Evolutionary conservation across 805 yeast species (phyloP).

Genomic region (Torulaspora gathmanii): DNA sequence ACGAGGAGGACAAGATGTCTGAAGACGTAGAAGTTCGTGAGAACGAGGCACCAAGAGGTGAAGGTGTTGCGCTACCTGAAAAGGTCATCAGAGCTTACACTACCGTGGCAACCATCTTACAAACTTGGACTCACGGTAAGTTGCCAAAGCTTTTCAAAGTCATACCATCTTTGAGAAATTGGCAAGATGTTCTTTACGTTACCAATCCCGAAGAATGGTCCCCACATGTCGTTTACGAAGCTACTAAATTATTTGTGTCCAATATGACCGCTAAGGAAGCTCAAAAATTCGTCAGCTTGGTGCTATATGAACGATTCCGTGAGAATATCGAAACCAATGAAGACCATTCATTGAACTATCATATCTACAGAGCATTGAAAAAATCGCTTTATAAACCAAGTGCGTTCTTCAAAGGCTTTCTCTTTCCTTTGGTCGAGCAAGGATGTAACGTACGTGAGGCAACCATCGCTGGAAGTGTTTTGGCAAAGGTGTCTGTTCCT

Average conservation of each 20-base stretch:
- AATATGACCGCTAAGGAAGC: slow-evolving; percentile 84
- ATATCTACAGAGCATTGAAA: slow-evolving; percentile 84
- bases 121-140: slow-evolving; percentile 92
- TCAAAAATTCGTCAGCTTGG: slow-evolving; percentile 68
- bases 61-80: slow-evolving; percentile 86
- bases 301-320: slow-evolving; percentile 68
- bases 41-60: slow-evolving; percentile 45
- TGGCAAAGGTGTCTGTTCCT: slow-evolving; percentile 86
- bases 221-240: slow-evolving; percentile 90
- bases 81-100: slow-evolving; percentile 93
- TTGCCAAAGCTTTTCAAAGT: slow-evolving; percentile 95
- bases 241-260: slow-evolving; percentile 89
- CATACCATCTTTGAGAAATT: slow-evolving; percentile 83
- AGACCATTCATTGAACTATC: slow-evolving; percentile 81
- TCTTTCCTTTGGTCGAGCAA: slow-evolving; percentile 85
- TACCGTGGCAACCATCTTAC: slow-evolving; percentile 80
- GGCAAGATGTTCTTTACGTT: slow-evolving; percentile 93
- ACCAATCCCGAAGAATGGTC: slow-evolving; percentile 94
- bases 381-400: slow-evolving; percentile 95
- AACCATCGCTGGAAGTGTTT: slow-evolving; percentile 86
- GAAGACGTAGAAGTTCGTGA: slow-evolving; percentile 31
- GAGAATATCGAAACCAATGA: slow-evolving; percentile 65
- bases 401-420: slow-evolving; percentile 94
- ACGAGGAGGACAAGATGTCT: slow-evolving; percentile 17
- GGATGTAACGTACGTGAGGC: slow-evolving; percentile 92